These are phyloP conservation scores for Psilocybe sp. DNA, from an alignment of 768 basidiomycete species.

Conservation along the genomic window DNA sequence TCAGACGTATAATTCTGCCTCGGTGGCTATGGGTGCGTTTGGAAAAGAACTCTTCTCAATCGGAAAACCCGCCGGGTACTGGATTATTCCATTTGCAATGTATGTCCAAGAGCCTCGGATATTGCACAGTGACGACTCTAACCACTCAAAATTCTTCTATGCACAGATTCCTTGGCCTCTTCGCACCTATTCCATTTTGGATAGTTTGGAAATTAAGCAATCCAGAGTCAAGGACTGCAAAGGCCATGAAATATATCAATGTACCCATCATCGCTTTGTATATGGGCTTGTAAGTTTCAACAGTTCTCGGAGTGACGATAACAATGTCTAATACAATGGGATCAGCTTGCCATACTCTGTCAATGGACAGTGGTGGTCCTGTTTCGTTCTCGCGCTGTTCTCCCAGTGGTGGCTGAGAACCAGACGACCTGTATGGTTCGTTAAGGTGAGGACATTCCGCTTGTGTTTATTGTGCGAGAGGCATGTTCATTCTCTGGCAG, in stretches of 20 bases:
- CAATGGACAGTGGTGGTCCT: slow-evolving; percentile 55
- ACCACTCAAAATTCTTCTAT: not conserved
- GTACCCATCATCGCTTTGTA: slow-evolving; percentile 41
- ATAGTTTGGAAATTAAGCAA: slow-evolving; percentile 35
- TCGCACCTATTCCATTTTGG: slow-evolving; percentile 49
- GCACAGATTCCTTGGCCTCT: slow-evolving; percentile 41
- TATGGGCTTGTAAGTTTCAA: slow-evolving; percentile 28
- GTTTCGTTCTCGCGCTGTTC: slow-evolving; percentile 49
- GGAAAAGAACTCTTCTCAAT: slow-evolving; percentile 50
- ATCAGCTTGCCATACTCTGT: slow-evolving; percentile 46
- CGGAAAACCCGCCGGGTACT: slow-evolving; percentile 41
- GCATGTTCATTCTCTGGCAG: slow-evolving; percentile 27
- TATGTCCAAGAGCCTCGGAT: slow-evolving; percentile 13
- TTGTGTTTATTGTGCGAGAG: not conserved
- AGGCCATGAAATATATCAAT: slow-evolving; percentile 40
- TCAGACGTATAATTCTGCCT: slow-evolving; percentile 50
- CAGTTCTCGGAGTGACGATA: not conserved
- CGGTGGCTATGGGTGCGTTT: slow-evolving; percentile 54
- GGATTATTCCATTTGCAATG: slow-evolving; percentile 47
- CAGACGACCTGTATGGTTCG: slow-evolving; percentile 60
- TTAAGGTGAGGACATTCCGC: slow-evolving; percentile 28
- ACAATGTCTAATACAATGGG: not conserved
- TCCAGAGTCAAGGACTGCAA: slow-evolving; percentile 28
- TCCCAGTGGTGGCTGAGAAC: slow-evolving; percentile 60
- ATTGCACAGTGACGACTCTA: not conserved